Evolutionary conservation across 345 rosid genomes (phyloP).

Genomic region (Pugionium cornutum): DNA sequence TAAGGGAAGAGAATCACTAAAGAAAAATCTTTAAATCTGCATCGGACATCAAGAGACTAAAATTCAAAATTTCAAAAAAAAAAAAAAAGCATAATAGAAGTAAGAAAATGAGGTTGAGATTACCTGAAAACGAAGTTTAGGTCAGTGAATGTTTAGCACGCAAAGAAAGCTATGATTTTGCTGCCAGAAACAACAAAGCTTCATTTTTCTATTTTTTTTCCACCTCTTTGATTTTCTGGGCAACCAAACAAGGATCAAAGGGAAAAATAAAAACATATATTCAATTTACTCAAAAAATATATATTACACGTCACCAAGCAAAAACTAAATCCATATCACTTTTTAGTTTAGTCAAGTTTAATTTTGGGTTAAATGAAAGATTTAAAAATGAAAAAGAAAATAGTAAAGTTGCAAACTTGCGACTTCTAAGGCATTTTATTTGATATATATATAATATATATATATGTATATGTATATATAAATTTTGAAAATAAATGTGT

Average conservation of each 20-base stretch:
- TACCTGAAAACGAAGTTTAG: conserved; percentile 32
- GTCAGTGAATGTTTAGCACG: conserved; percentile 30
- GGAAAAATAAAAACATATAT: conserved; percentile 10
- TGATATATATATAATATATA: background rate
- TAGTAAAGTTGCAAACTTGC: background rate
- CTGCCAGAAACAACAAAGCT: conserved; percentile 31
- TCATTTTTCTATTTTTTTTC: background rate
- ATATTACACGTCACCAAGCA: conserved; percentile 27
- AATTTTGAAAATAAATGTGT: background rate
- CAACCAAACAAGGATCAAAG: conserved; percentile 40
- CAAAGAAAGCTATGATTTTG: conserved; percentile 34
- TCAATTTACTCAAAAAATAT: background rate
- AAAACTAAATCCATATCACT: conserved; percentile 1
- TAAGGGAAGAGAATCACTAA: conserved; percentile 21
- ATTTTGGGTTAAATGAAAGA: conserved; percentile 10
- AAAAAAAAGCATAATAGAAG: background rate
- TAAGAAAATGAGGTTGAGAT: background rate
- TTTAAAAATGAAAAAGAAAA: background rate
- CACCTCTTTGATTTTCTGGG: conserved; percentile 36
- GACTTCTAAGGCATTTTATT: conserved; percentile 12
- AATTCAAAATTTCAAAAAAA: conserved; percentile 4
- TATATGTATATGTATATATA: too few species aligned
- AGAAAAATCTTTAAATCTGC: conserved; percentile 14
- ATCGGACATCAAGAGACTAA: conserved; percentile 26
- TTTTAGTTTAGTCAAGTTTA: background rate